Evolutionary conservation across 768 basidiomycete genomes (phyloP).

Genomic region (Sporobolomyces phaffii): DNA sequence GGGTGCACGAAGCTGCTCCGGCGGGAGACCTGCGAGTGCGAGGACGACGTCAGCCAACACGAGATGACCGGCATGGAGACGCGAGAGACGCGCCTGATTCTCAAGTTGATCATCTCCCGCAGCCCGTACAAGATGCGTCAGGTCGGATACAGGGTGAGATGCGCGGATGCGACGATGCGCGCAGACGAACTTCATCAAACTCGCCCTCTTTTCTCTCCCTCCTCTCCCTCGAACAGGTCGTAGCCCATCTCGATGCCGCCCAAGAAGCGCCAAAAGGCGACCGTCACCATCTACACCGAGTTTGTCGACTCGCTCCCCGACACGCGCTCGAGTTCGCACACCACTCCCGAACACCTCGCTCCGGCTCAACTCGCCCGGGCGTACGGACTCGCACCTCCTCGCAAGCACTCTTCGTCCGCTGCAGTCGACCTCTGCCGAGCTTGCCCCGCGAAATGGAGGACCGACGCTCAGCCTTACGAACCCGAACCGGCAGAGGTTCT

Average conservation of each 20-base stretch:
- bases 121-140: background rate
- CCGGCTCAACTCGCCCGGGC: constrained; percentile 8
- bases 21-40: constrained; percentile 3
- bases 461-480: background rate
- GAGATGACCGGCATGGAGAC: no score
- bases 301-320: constrained; percentile 1
- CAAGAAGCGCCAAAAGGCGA: constrained; percentile 5
- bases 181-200: background rate
- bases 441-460: constrained; percentile 13
- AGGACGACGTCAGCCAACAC: background rate
- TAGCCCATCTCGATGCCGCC: background rate
- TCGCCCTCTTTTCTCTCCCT: background rate
- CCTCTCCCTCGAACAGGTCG: background rate
- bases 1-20: constrained; percentile 62
- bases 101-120: background rate
- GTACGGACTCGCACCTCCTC: constrained; percentile 19
- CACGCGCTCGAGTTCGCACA: background rate
- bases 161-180: background rate
- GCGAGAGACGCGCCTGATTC: background rate
- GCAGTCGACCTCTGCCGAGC: background rate
- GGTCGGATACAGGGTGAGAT: background rate
- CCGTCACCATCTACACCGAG: constrained; percentile 6
- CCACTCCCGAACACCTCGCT: constrained; percentile 2
- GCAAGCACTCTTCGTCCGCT: background rate
- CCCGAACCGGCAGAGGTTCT: background rate